Evolutionary conservation across 2,329 filamentous ascomycete species (phyloP).

Genomic region (Fusarium buharicum): DNA sequence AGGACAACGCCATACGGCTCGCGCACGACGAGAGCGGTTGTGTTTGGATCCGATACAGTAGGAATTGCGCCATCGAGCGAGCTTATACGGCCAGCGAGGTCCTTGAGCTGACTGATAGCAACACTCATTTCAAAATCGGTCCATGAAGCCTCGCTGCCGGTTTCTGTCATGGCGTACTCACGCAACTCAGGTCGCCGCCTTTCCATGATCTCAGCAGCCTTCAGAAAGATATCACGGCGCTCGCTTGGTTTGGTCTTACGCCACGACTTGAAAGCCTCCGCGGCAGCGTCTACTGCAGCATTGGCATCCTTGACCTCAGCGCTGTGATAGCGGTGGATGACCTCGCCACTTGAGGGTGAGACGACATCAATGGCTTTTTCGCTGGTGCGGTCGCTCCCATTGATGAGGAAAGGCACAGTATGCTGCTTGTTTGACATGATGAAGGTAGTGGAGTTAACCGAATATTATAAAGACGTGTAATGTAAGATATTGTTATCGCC

Average conservation of each 20-base stretch:
- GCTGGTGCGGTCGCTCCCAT: constrained; percentile 58
- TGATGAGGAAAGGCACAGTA: constrained; percentile 56
- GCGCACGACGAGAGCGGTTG: constrained; percentile 71
- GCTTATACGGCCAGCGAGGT: constrained; percentile 57
- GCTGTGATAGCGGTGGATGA: constrained; percentile 66
- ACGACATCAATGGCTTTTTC: constrained; percentile 64
- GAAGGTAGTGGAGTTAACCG: constrained; percentile 4
- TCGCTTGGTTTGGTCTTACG: constrained; percentile 66
- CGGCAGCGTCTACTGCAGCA: constrained; percentile 63
- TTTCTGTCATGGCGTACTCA: constrained; percentile 66
- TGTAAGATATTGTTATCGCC: background rate
- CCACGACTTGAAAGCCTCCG: constrained; percentile 77
- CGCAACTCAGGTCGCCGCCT: constrained; percentile 68
- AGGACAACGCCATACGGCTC: constrained; percentile 84
- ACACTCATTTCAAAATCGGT: constrained; percentile 53
- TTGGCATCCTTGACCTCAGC: constrained; percentile 67
- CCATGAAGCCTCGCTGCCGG: constrained; percentile 54
- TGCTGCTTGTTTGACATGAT: constrained; percentile 36
- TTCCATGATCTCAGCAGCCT: constrained; percentile 73
- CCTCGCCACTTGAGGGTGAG: constrained; percentile 63
- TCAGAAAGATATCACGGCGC: constrained; percentile 76
- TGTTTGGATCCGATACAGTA: constrained; percentile 43
- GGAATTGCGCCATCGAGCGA: constrained; percentile 54
- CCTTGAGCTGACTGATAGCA: constrained; percentile 53
- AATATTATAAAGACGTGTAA: background rate